Evolutionary conservation across 306 rosid genomes (phyloP).

Genomic region (Inga laurina): DNA sequence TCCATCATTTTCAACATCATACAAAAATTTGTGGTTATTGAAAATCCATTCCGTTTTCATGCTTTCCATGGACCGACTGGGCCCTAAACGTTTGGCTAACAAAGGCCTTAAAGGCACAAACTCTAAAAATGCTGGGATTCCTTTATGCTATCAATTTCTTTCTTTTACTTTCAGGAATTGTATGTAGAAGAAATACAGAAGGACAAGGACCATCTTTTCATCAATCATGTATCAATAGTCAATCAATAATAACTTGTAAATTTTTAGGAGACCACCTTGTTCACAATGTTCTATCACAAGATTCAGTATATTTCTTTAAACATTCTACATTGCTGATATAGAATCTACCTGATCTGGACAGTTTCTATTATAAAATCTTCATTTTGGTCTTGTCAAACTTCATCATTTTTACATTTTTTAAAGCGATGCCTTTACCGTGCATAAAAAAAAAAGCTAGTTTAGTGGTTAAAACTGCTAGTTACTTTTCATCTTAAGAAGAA

Average conservation of each 20-base stretch:
- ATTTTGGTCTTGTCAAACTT: not conserved
- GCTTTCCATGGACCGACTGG: not conserved
- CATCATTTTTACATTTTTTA: not conserved
- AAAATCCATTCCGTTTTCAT: not conserved
- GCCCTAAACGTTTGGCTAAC: not conserved
- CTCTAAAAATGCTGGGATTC: not conserved
- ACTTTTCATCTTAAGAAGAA: not conserved
- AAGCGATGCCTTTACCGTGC: not conserved
- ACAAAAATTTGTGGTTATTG: not conserved
- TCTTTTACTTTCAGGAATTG: too few species aligned
- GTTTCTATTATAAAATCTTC: not conserved
- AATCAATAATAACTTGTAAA: too few species aligned
- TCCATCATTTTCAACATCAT: not conserved
- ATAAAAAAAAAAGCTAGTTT: not conserved
- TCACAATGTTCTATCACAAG: not conserved
- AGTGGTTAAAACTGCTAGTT: not conserved
- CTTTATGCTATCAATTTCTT: not conserved
- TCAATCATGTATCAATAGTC: not conserved
- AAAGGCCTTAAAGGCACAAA: not conserved
- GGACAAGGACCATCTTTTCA: not conserved
- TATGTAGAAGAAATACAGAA: not conserved
- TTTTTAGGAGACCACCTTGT: not conserved
- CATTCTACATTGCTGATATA: not conserved
- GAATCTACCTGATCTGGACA: not conserved
- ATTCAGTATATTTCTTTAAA: not conserved